phyloP scores from a whole-genome alignment of 441 rosid species.

The Hura crepitans region DNA sequence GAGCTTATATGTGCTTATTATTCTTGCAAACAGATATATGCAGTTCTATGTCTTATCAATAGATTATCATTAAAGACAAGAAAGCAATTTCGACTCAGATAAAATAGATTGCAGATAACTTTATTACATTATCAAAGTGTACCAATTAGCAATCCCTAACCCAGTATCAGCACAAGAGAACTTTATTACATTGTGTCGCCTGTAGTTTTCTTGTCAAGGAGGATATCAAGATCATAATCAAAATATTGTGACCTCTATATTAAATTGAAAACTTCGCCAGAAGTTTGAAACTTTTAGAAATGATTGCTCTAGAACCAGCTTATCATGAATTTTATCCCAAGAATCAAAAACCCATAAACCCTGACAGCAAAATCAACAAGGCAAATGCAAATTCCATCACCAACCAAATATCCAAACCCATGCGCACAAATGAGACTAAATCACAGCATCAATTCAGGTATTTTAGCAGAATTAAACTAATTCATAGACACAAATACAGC shows the following conservation, averaged over 20 bases:
- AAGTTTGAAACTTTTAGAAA: not conserved
- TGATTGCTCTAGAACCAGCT: not conserved
- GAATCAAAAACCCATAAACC: constrained; percentile 3
- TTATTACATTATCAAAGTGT: too few species aligned
- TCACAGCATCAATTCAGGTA: constrained; percentile 1
- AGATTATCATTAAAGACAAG: not conserved
- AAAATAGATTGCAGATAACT: too few species aligned
- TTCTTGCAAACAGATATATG: not conserved
- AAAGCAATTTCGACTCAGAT: not conserved
- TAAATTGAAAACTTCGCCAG: not conserved
- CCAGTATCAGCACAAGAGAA: not conserved
- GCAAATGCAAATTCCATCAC: not conserved
- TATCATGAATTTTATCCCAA: too few species aligned
- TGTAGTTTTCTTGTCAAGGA: not conserved
- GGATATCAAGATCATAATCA: not conserved
- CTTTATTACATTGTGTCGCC: not conserved
- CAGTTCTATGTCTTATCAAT: too few species aligned
- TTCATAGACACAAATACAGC: not conserved
- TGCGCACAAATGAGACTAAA: not conserved
- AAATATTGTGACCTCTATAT: not conserved
- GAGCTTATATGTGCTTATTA: not conserved
- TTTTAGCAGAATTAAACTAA: not conserved
- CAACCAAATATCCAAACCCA: not conserved
- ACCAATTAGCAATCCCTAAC: not conserved
- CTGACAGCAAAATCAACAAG: constrained; percentile 8